phyloP scores from a whole-genome alignment of 2,329 filamentous ascomycete genomes.

The Teratosphaeria destructans region DNA sequence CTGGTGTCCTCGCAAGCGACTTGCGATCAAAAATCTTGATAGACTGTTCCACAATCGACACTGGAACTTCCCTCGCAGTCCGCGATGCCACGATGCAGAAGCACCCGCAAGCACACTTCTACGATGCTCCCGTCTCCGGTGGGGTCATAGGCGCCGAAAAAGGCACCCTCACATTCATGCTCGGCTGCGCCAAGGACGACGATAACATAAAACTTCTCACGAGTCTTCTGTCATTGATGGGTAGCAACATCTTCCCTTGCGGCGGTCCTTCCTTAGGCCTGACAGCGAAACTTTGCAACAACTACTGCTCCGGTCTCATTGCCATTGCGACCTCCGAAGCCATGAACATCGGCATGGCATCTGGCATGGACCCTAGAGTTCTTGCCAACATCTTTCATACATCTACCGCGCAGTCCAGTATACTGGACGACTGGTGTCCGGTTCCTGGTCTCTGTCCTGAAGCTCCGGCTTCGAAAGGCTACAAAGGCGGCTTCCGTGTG shows the following conservation, averaged over 20 bases:
- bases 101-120: slow-evolving; percentile 37
- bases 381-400: slow-evolving; percentile 43
- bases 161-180: slow-evolving; percentile 46
- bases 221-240: slow-evolving; percentile 42
- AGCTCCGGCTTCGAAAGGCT: slow-evolving; percentile 39
- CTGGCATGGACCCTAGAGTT: slow-evolving; percentile 45
- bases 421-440: slow-evolving; percentile 42
- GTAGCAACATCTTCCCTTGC: slow-evolving; percentile 44
- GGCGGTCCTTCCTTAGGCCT: slow-evolving; percentile 47
- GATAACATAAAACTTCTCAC: slow-evolving; percentile 35
- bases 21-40: slow-evolving; percentile 39
- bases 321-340: slow-evolving; percentile 49
- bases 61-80: slow-evolving; percentile 39
- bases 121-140: slow-evolving; percentile 45
- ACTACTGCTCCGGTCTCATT: slow-evolving; percentile 50
- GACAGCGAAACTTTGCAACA: slow-evolving; percentile 51
- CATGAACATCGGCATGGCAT: slow-evolving; percentile 50
- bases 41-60: slow-evolving; percentile 49
- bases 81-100: slow-evolving; percentile 28
- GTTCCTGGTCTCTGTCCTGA: slow-evolving; percentile 41
- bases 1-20: slow-evolving; percentile 34
- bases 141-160: slow-evolving; percentile 43
- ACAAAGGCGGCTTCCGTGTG: slow-evolving; percentile 47
- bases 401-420: slow-evolving; percentile 43
- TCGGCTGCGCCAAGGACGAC: slow-evolving; percentile 39